Evolutionary conservation across 805 yeast genomes (phyloP).

Genomic region (Komagataella pseudopastoris): DNA sequence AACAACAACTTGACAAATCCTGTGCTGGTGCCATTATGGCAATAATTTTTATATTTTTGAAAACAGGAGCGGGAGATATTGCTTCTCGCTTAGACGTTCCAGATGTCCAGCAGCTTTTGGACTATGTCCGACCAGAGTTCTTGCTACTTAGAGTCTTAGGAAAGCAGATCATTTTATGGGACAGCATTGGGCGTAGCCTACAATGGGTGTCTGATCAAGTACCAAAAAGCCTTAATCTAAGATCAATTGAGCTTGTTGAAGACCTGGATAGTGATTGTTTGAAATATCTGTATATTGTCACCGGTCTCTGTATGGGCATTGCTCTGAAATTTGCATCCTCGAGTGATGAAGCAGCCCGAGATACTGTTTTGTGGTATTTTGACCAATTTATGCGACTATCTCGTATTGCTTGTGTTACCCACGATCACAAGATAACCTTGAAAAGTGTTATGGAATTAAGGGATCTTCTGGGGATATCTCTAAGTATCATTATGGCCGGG

Average conservation of each 20-base stretch:
- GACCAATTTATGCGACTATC: constrained; percentile 36
- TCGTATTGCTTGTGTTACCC: constrained; percentile 26
- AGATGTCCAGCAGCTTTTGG: constrained; percentile 39
- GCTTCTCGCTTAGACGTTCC: constrained; percentile 56
- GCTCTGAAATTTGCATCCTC: constrained; percentile 72
- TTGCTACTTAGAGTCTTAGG: constrained; percentile 53
- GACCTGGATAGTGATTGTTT: constrained; percentile 46
- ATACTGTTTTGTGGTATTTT: constrained; percentile 37
- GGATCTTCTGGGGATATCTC: constrained; percentile 46
- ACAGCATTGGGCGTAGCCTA: constrained; percentile 29
- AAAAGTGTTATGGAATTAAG: constrained; percentile 41
- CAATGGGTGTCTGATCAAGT: constrained; percentile 48
- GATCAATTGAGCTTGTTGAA: constrained; percentile 12
- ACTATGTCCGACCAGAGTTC: constrained; percentile 70
- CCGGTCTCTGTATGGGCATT: constrained; percentile 64
- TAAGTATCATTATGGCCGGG: constrained; percentile 76
- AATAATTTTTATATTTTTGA: constrained; percentile 57
- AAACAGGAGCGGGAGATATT: constrained; percentile 42
- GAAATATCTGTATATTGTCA: constrained; percentile 48
- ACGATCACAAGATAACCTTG: constrained; percentile 45
- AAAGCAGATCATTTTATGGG: constrained; percentile 62
- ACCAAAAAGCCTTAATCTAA: constrained; percentile 28
- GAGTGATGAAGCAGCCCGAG: constrained; percentile 36
- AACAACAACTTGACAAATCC: constrained; percentile 45
- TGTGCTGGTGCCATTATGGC: constrained; percentile 70